These are phyloP conservation scores for Aleurites moluccanus DNA, from an alignment of 441 rosid genomes.

Conservation along the genomic window DNA sequence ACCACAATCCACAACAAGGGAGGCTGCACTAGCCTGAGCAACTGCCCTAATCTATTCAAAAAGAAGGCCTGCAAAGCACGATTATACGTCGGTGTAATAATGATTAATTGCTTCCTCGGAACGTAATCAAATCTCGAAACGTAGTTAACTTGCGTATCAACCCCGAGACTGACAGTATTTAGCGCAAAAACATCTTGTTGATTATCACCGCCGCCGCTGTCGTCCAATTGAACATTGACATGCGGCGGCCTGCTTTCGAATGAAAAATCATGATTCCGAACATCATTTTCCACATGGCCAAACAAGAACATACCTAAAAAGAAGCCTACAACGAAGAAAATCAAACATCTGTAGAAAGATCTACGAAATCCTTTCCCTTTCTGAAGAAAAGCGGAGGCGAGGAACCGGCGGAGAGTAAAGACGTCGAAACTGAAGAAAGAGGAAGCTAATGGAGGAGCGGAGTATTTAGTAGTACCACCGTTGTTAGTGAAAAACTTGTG, in stretches of 20 bases:
- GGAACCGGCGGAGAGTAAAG: conserved; percentile 25
- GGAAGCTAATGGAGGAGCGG: no score
- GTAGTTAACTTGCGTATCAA: conserved; percentile 27
- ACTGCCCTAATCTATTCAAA: conserved; percentile 73
- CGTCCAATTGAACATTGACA: conserved; percentile 43
- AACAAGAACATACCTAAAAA: conserved; percentile 61
- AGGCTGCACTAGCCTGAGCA: conserved; percentile 70
- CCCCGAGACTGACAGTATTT: conserved; percentile 45
- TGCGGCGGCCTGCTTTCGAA: conserved; percentile 61
- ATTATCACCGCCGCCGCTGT: conserved; percentile 24
- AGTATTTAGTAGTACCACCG: no score
- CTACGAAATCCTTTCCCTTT: conserved; percentile 55
- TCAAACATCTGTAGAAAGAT: conserved; percentile 54
- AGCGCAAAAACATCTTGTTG: conserved; percentile 6
- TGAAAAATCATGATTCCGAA: conserved; percentile 43
- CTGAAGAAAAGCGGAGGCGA: conserved; percentile 25
- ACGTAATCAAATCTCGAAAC: conserved; percentile 33
- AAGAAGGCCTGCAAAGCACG: conserved; percentile 79
- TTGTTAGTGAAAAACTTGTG: conserved; percentile 1
- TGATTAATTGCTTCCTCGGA: conserved; percentile 68
- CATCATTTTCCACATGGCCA: conserved; percentile 51
- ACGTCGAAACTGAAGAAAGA: neutral
- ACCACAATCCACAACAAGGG: conserved; percentile 98
- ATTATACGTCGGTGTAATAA: conserved; percentile 91
- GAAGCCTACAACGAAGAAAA: conserved; percentile 67